Evolutionary conservation across 2,329 filamentous ascomycete genomes (phyloP), one percentile per base, ranked within the genome.

Genomic region (Aspergillus spinulosporus): DNA sequence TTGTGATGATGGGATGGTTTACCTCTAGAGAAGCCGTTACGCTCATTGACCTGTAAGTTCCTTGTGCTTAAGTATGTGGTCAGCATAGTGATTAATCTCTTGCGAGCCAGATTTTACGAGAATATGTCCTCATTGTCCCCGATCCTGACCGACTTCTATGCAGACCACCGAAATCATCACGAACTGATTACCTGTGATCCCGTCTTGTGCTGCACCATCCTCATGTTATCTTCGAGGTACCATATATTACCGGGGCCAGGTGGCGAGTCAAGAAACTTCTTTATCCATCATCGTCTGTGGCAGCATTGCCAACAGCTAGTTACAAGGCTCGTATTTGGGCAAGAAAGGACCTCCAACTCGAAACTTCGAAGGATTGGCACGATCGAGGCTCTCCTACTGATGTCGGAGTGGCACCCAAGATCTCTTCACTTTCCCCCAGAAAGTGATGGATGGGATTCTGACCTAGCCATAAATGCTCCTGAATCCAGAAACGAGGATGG

Each of bases 401-500:
- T 84, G n/a, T 80, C 79, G 0, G 81, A 84, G 64, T 84, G 82
- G 82, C 80, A 83, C 60, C 80, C 82, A 1, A 76, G 80, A 14
- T 78, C 80, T 3, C 68, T 84, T 0, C 80, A 83, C 59, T 79
- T 83, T 28, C 80, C 80, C 0, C 81, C 80, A 0, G 78, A 78
- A 37, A 76, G 73, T 4, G 80, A 84, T 61, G 81, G 81, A 0
- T 83, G 80, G 80, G 81, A 84, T 59, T 79, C 77, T n/a, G 78
- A 81, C 53, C 64, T 82, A 3, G 74, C 81, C 42, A 69, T 74
- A 21, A 74, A 77, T 52, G 72, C 73, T 2, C 71, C 72, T 0
- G 69, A 70, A 5, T 68, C 72, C 59, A 42, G 67, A 58, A 45
- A 73, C 63, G 51, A 64, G n/a, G 70, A 62, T 58, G 61, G 61